Conservation (phyloP, 768 basidiomycete genomes). For the Chlorophyllum brunneum region DNA sequence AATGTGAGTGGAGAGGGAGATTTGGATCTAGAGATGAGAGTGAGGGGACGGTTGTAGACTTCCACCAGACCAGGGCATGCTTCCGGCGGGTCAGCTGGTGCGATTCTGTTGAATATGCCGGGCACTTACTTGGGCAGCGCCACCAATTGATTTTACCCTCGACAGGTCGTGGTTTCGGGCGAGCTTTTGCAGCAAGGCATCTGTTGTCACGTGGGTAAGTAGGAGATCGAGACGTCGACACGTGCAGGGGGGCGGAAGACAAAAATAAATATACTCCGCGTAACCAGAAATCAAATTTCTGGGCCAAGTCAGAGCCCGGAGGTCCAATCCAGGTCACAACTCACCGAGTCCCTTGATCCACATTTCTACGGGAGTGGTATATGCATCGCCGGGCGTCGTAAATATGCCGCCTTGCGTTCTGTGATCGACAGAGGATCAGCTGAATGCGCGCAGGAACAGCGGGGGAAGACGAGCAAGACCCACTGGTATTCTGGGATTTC, state of each 20-base stretch:
- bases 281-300: slow-evolving; percentile 60
- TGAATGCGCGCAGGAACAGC: slow-evolving; percentile 12
- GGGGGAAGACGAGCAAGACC: slow-evolving; percentile 28
- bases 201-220: slow-evolving; percentile 39
- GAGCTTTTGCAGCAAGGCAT: slow-evolving; percentile 73
- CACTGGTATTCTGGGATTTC: slow-evolving; percentile 81
- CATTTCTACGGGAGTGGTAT: slow-evolving; percentile 87
- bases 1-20: slow-evolving; percentile 65
- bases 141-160: slow-evolving; percentile 72
- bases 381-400: slow-evolving; percentile 82
- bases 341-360: slow-evolving; percentile 85
- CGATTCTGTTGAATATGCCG: neutral
- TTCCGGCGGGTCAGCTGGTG: slow-evolving; percentile 20
- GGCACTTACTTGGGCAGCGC: slow-evolving; percentile 68
- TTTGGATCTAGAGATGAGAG: slow-evolving; percentile 72
- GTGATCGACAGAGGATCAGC: slow-evolving; percentile 15
- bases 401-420: slow-evolving; percentile 87
- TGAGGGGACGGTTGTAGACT: slow-evolving; percentile 68
- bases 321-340: slow-evolving; percentile 24
- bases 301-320: slow-evolving; percentile 18
- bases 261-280: slow-evolving; percentile 25
- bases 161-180: slow-evolving; percentile 64
- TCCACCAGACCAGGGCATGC: slow-evolving; percentile 87
- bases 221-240: slow-evolving; percentile 27
- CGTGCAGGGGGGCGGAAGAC: slow-evolving; percentile 19